Percentiles rank a stretch among this genome's conserved stretches.
These are phyloP conservation scores for Solanum bukasovii DNA, from an alignment of 257 asterid genomes.

Conservation along the genomic window DNA sequence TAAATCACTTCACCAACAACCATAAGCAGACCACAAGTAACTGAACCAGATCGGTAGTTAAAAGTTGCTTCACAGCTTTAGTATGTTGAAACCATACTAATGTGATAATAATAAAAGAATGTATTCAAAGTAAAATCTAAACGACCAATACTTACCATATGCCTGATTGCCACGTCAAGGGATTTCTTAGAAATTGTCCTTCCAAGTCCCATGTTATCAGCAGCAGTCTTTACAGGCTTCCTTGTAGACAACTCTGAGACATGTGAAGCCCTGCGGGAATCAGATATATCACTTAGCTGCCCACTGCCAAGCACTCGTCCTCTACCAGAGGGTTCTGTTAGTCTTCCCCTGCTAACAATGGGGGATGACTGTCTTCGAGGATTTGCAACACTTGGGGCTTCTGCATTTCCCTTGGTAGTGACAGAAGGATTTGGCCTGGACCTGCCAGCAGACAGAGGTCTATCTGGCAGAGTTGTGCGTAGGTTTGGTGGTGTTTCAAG, in stretches of 20 bases:
- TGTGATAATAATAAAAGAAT: not conserved
- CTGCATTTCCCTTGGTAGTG: slow-evolving; percentile 45
- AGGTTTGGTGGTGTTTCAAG: slow-evolving; percentile 92
- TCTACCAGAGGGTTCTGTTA: slow-evolving; percentile 59
- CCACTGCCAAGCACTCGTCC: slow-evolving; percentile 51
- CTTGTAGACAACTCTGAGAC: slow-evolving; percentile 43
- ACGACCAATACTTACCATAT: slow-evolving; percentile 51
- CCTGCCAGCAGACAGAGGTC: slow-evolving; percentile 95
- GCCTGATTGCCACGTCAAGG: slow-evolving; percentile 83
- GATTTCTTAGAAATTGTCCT: slow-evolving; percentile 86
- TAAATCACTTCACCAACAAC: not conserved
- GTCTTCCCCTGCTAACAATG: slow-evolving; percentile 63
- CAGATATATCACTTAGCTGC: slow-evolving; percentile 34
- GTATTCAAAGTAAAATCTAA: not conserved
- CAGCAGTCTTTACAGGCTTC: slow-evolving; percentile 65
- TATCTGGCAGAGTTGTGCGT: slow-evolving; percentile 82
- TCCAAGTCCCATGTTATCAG: slow-evolving; percentile 77
- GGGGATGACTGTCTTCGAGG: slow-evolving; percentile 77
- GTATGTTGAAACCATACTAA: not conserved
- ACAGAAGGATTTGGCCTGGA: slow-evolving; percentile 65
- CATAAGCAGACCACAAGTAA: not conserved
- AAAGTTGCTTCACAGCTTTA: not conserved
- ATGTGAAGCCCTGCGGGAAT: slow-evolving; percentile 34
- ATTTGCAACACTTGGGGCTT: slow-evolving; percentile 29
- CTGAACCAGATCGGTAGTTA: not conserved